Base-by-base conservation (phyloP, 1,139 yeast species). In the Pichia sp. region DNA sequence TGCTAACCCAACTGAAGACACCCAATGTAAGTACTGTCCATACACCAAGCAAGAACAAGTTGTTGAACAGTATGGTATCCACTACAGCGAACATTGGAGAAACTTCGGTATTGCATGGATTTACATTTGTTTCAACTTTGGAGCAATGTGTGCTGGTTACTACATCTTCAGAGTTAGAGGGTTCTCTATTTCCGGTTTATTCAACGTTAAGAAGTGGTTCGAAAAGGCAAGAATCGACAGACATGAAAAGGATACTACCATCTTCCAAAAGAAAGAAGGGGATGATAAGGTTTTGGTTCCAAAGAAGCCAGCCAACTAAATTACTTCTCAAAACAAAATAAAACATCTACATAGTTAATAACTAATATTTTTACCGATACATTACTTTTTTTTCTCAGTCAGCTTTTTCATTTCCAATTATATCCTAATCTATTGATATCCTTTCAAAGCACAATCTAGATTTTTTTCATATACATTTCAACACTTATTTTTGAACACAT, bases 61-160 rank as follows among this genome's bases (percentile, higher is more conserved):
- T 65, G 71, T 76, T 50, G 66, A 62, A 10, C 71, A 73, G 52
- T 70, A 71, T 59, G 73, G 73, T 56, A 73, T 75, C 57, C 67
- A 69, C 31, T 75, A 72, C 76, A 59, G 77, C 81, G 68, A 77
- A 63, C 74, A 80, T 63, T 84, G 92, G 87, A 79, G 92, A 75
- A 80, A 86, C 67, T 75, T 75, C 60, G 93, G 93, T 67, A 76
- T 84, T 55, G 79, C 80, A 60, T 67, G 69, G 62, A 73, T 74
- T 43, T 79, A 70, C 66, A 80, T 81, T 60, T 70, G 70, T 42
- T 74, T 87, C 67, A 84, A 87, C 67, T 66, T 77, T 50, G 60
- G 63, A 53, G 78, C 77, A 27, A 77, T 78, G 78, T 64, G 64
- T 41, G 59, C 33, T 24, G 64, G 66, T 50, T 65, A 64, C 50